A percentile compares a stretch with the other conserved stretches of the same genome.
Conservation (phyloP, 306 rosid genomes). For the Castanospermum australe region DNA sequence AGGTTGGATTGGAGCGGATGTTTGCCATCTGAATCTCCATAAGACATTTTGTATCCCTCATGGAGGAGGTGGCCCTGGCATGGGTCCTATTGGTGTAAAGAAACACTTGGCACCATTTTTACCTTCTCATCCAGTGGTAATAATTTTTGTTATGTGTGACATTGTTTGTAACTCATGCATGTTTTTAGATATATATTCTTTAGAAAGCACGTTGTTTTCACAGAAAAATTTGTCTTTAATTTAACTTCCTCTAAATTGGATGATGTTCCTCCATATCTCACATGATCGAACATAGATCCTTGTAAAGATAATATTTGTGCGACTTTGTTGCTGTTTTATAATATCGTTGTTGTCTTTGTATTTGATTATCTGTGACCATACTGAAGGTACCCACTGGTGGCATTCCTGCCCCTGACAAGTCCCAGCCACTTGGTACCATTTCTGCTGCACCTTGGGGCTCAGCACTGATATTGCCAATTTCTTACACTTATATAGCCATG, state of each 20-base stretch:
- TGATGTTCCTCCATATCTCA: not conserved
- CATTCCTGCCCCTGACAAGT: constrained; percentile 71
- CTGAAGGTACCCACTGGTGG: constrained; percentile 88
- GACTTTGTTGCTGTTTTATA: constrained; percentile 12
- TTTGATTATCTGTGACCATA: constrained; percentile 1
- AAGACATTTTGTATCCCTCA: constrained; percentile 99
- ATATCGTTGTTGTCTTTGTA: not conserved
- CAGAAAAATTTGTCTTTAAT: not conserved
- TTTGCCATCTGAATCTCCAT: constrained; percentile 99
- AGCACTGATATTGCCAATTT: too few relatives aligned
- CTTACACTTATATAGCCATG: constrained; percentile 92
- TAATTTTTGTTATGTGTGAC: constrained; percentile 10
- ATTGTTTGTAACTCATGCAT: not conserved
- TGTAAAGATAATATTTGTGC: not conserved
- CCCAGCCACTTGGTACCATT: too few relatives aligned
- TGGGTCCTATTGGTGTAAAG: constrained; percentile 99
- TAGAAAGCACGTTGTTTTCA: constrained; percentile 7
- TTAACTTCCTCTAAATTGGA: constrained; percentile 1
- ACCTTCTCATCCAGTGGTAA: constrained; percentile 99
- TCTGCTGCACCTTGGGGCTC: too few relatives aligned
- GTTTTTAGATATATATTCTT: not conserved
- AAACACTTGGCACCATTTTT: constrained; percentile 96
- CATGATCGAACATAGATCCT: not conserved
- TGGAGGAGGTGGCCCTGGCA: constrained; percentile 99
- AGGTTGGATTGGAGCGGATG: constrained; percentile 99